These are phyloP conservation scores for Hericium alpestre DNA, from an alignment of 768 basidiomycete species.

Conservation along the genomic window DNA sequence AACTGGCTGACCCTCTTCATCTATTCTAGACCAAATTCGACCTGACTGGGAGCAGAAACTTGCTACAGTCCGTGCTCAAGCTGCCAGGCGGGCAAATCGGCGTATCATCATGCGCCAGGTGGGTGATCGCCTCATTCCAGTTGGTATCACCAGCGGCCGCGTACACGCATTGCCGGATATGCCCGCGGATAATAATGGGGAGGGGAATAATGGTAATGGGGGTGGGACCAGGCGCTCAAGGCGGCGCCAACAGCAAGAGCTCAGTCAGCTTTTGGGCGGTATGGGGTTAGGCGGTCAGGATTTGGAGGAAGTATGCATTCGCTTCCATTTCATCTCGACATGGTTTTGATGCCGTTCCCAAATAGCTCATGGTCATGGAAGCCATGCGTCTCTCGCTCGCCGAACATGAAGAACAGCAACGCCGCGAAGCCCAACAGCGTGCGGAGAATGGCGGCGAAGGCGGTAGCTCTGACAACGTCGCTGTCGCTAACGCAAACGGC, in stretches of 20 bases:
- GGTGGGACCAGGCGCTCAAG: slow-evolving; percentile 42
- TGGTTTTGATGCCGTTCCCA: neutral
- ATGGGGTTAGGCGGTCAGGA: slow-evolving; percentile 79
- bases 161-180: slow-evolving; percentile 58
- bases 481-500: neutral
- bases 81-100: slow-evolving; percentile 88
- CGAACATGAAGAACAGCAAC: slow-evolving; percentile 91
- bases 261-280: slow-evolving; percentile 48
- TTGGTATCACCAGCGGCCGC: slow-evolving; percentile 88
- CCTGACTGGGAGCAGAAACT: slow-evolving; percentile 98
- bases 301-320: slow-evolving; percentile 68
- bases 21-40: slow-evolving; percentile 73
- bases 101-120: slow-evolving; percentile 98
- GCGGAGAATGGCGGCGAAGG: slow-evolving; percentile 36
- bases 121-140: slow-evolving; percentile 92
- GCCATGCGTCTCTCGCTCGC: slow-evolving; percentile 92
- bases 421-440: slow-evolving; percentile 62
- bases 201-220: slow-evolving; percentile 29
- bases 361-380: slow-evolving; percentile 94
- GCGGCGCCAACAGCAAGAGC: slow-evolving; percentile 45
- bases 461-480: neutral
- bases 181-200: slow-evolving; percentile 34
- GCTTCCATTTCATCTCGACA: too few species aligned
- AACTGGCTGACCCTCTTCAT: neutral
- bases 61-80: slow-evolving; percentile 89